Evolutionary conservation across 2,329 filamentous ascomycete species (phyloP).

Genomic region (Fusarium aywerte): DNA sequence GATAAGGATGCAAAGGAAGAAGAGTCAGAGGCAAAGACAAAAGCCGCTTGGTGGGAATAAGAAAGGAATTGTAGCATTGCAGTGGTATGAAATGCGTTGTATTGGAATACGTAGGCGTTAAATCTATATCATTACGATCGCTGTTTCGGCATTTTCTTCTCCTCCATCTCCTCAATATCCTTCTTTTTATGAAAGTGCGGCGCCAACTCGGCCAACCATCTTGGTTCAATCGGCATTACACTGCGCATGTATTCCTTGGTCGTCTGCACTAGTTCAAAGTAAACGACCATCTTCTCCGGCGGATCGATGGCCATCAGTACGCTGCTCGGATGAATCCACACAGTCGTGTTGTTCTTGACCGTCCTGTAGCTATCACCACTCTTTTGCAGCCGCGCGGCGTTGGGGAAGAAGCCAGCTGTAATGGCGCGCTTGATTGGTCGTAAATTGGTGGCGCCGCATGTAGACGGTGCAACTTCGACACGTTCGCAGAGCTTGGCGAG

Average conservation of each 20-base stretch:
- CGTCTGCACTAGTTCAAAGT: conserved; percentile 84
- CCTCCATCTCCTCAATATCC: conserved; percentile 84
- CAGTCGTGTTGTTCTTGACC: conserved; percentile 87
- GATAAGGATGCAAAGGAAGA: conserved; percentile 13
- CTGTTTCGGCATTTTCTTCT: conserved; percentile 68
- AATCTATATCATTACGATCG: conserved; percentile 31
- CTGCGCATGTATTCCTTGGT: conserved; percentile 93
- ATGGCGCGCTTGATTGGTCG: conserved; percentile 85
- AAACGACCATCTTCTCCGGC: conserved; percentile 82
- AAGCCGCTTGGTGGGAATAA: conserved; percentile 5
- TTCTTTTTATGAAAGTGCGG: conserved; percentile 95
- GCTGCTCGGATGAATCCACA: conserved; percentile 90
- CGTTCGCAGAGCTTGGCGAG: conserved; percentile 91
- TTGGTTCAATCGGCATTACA: conserved; percentile 83
- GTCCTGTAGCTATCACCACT: conserved; percentile 90
- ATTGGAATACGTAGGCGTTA: conserved; percentile 8
- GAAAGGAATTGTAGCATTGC: too few species aligned
- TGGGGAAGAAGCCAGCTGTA: conserved; percentile 92
- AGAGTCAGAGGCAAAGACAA: background rate
- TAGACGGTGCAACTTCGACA: conserved; percentile 81
- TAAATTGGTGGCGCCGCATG: conserved; percentile 76
- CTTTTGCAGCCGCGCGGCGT: conserved; percentile 84
- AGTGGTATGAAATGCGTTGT: background rate
- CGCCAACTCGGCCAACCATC: conserved; percentile 89
- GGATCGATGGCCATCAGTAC: conserved; percentile 83